Evolutionary conservation across 441 rosid genomes (phyloP).

Genomic region (Adansonia grandidieri): DNA sequence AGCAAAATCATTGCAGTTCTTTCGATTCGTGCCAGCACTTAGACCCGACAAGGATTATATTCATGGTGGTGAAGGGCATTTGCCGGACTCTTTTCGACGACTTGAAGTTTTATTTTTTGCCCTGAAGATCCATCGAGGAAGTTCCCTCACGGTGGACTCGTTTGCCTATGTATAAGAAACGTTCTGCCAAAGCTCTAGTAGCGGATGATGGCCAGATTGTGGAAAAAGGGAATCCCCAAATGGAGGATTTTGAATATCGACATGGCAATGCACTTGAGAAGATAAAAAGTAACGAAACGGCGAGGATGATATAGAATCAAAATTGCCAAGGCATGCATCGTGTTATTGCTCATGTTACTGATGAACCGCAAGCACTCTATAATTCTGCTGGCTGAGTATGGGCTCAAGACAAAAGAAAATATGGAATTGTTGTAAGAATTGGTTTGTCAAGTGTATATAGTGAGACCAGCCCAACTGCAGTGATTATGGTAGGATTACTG

Average conservation of each 20-base stretch:
- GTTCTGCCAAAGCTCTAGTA: not conserved
- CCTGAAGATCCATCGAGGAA: no score
- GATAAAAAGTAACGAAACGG: not conserved
- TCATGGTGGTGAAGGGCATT: not conserved
- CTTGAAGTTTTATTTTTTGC: no score
- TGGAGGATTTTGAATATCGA: slow-evolving; percentile 24
- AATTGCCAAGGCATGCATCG: slow-evolving; percentile 41
- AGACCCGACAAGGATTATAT: not conserved
- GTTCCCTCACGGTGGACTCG: slow-evolving; percentile 36
- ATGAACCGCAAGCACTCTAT: not conserved
- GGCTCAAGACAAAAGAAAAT: slow-evolving; percentile 24
- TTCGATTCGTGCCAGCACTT: not conserved
- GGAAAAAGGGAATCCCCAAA: slow-evolving; percentile 1
- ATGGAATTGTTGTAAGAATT: slow-evolving; percentile 47
- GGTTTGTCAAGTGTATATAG: slow-evolving; percentile 37
- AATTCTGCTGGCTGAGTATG: slow-evolving; percentile 41
- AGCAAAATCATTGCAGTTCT: not conserved
- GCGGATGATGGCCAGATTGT: not conserved
- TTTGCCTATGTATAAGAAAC: slow-evolving; percentile 33
- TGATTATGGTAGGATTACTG: slow-evolving; percentile 50
- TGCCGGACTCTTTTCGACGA: no score
- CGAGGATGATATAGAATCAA: not conserved
- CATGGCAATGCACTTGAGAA: not conserved
- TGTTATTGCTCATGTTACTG: slow-evolving; percentile 41
- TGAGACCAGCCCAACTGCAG: slow-evolving; percentile 47